Base-by-base conservation (phyloP, 2,329 filamentous ascomycete genomes). In the Aspergillus sojae region DNA sequence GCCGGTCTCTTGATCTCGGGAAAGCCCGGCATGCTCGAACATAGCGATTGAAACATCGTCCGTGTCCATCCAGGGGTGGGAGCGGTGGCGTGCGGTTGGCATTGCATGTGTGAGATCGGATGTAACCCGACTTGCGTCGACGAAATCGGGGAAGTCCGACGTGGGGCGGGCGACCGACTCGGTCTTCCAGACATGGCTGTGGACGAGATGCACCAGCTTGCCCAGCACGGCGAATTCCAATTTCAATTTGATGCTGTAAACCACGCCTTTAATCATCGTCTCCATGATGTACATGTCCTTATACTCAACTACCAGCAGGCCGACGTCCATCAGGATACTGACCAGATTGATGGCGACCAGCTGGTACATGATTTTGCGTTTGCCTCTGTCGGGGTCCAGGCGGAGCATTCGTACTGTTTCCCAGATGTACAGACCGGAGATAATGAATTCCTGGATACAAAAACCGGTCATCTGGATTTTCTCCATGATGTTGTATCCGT, bases 381-480 rank as follows among this genome's bases (percentile, higher is more conserved):
- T 80, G 61, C 74, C 71, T 26, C 72, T 71, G 59, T 81, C 77
- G 23, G 78, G 77, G 62, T 84, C 79, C 11, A 81, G 67, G 9
- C 79, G 79, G 58, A 86, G 76, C 61, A 86, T 79, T 80, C 79
- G 81, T 62, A 83, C 72, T 0, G 85, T 85, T 66, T 86, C 83
- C 71, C 75, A 77, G 61, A 88, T 85, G 70, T 86, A 87, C 23
- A 85, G 74, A 1, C 77, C 77, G 1, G 84, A 86, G 57, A 87
- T 80, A 64, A 85, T 77, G 57, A 83, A 78, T 62, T 87, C 85
- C 67, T 87, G 85, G 14, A 86, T 60, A 67, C 83, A 86, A 69
- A 87, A 87, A 9, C 84, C 77, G 6, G 83, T 84, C 71, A 87
- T 82, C 68, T 87, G 84, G 21, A 87, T 79, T 70, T 84, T 84